Base-by-base conservation (phyloP, 2,329 filamentous ascomycete species). In the Dactylellina parvicollis region DNA sequence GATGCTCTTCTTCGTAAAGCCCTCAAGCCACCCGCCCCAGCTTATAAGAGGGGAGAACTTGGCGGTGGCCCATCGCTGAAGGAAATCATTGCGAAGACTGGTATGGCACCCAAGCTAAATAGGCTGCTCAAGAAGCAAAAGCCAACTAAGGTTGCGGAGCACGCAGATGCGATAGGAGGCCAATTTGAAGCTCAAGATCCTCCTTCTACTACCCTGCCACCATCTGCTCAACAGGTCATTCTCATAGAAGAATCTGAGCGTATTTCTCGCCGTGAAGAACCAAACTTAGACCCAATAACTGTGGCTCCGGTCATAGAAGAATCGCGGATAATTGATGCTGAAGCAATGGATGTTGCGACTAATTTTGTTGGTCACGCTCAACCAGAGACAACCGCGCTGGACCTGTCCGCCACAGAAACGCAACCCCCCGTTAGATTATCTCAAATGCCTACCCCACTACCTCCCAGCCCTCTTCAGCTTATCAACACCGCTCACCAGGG, bases 1-100 rank as follows among this genome's bases (percentile, higher is more conserved):
- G 60, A 73, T 16, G 69, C 69, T 10, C 52, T 65, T 40, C 54
- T 73, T 16, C 55, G 69, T 12, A 73, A 66, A 36, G 69, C 69
- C 12, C 42, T 50, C 22, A 59, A 47, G 26, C 46, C 54, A 12
- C 26, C 32, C 36, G 34, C 55, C 4, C 7, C 50, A 20, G 28
- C 18, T 7, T 38, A 34, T 14, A 56, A 47, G 14, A 50, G 69
- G 47, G 40, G 60, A 7, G 60, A 73, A 30, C 36, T 73, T 14
- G 60, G 69, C 9, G 36, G 52, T 34, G 18, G 28, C 18, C 20
- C 26, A 20, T 73, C 69, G 8, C 32, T 72, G 18, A 66, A 61
- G 50, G 69, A 73, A 22, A 61, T 73, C n/a, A 60, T 73, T 14
- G 54, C 69, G 3, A 46, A 46, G 16, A 66, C 69, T 3, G 34